Percentiles rank a stretch among this genome's conserved stretches.
Evolutionary conservation across 257 asterid genomes (phyloP).

Genomic region (Galeopsis tetrahit): DNA sequence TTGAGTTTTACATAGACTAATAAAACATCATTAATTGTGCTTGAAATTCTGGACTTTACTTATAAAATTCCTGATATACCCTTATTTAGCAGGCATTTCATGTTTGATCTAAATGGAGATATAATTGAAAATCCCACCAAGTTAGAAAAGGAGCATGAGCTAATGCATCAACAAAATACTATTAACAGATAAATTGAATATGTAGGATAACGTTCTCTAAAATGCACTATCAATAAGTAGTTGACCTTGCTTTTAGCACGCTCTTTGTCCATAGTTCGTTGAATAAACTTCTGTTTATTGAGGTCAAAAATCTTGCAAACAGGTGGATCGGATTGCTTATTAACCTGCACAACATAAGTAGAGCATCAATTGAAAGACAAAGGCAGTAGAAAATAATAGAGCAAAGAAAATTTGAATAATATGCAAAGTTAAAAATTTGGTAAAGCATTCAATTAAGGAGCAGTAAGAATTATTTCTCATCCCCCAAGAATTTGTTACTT

Average conservation of each 20-base stretch:
- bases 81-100: not conserved
- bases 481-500: not conserved
- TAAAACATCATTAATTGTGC: too few species aligned
- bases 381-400: constrained; percentile 25
- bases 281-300: constrained; percentile 61
- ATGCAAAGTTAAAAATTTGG: constrained; percentile 13
- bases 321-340: constrained; percentile 61
- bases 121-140: not conserved
- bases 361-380: constrained; percentile 27
- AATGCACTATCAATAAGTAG: constrained; percentile 18
- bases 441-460: not conserved
- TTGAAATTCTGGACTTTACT: too few species aligned
- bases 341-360: constrained; percentile 59
- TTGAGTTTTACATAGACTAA: too few species aligned
- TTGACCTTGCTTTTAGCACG: constrained; percentile 64
- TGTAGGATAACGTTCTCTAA: not conserved
- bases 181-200: not conserved
- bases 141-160: constrained; percentile 12
- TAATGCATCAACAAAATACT: constrained; percentile 11
- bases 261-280: constrained; percentile 65
- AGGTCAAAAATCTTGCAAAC: constrained; percentile 84
- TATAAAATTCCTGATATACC: too few species aligned
- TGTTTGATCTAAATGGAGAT: constrained; percentile 3
- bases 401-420: not conserved
- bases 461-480: constrained; percentile 1